phyloP scores from a whole-genome alignment of 2,329 filamentous ascomycete species.

The Hypocrella siamensis region DNA sequence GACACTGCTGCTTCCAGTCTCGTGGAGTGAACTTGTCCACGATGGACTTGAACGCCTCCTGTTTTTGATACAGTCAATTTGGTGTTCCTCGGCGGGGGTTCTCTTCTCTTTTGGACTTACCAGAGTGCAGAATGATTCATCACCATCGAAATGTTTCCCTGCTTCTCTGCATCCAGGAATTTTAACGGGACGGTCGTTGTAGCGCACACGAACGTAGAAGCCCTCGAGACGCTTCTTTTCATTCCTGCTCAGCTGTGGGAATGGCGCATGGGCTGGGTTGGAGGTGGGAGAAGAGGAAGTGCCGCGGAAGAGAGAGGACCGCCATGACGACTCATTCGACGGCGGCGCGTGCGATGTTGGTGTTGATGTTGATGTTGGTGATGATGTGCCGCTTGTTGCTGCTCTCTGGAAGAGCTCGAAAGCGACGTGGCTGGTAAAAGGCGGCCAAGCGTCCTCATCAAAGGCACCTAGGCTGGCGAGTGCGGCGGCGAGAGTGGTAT shows the following conservation, averaged over 20 bases:
- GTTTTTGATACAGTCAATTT: constrained; percentile 2
- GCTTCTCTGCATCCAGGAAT: constrained; percentile 64
- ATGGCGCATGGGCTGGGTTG: constrained; percentile 47
- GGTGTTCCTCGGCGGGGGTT: too few relatives aligned
- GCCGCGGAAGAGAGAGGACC: constrained; percentile 12
- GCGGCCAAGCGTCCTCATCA: constrained; percentile 63
- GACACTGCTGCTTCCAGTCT: constrained; percentile 52
- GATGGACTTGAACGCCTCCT: constrained; percentile 82
- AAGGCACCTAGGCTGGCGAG: constrained; percentile 70
- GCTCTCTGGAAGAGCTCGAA: constrained; percentile 68
- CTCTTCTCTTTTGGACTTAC: constrained; percentile 26
- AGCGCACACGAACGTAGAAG: constrained; percentile 80
- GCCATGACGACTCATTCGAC: constrained; percentile 6
- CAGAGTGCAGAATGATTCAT: constrained; percentile 82
- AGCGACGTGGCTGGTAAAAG: constrained; percentile 83
- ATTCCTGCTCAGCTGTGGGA: constrained; percentile 34
- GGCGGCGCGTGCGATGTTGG: neutral
- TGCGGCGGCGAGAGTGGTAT: constrained; percentile 76
- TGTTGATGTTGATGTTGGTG: too few relatives aligned
- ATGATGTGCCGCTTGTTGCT: constrained; percentile 6
- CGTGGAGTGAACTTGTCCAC: constrained; percentile 79
- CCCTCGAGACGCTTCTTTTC: constrained; percentile 49
- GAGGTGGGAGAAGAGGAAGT: constrained; percentile 23
- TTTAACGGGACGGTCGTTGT: constrained; percentile 72
- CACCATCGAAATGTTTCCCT: constrained; percentile 73